These are phyloP conservation scores for Nakaseomyces bracarensis DNA, from an alignment of 1,139 yeast species.

Conservation along the genomic window DNA sequence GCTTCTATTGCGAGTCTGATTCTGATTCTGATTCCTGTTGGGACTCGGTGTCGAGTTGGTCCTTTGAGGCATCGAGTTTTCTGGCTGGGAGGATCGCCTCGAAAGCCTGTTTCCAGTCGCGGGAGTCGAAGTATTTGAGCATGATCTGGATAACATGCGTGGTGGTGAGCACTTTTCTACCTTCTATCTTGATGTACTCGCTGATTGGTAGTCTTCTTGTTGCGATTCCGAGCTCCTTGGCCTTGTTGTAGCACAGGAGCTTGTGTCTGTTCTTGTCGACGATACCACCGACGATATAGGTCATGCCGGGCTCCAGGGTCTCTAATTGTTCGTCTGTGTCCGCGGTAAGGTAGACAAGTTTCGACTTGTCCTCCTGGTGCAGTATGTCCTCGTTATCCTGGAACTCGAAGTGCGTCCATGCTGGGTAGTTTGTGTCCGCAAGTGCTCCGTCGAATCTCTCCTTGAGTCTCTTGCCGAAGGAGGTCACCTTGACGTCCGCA, in stretches of 20 bases:
- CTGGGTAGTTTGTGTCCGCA: conserved; percentile 43
- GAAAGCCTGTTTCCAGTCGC: conserved; percentile 82
- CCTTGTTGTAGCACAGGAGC: conserved; percentile 71
- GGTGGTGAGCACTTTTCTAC: conserved; percentile 84
- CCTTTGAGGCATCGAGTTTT: conserved; percentile 37
- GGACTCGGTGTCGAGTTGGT: background rate
- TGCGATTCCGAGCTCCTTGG: conserved; percentile 57
- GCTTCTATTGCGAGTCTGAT: too few species aligned
- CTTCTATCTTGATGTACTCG: conserved; percentile 71
- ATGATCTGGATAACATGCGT: conserved; percentile 87
- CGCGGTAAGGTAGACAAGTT: conserved; percentile 69
- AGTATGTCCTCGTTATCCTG: conserved; percentile 37
- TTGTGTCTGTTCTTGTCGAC: conserved; percentile 94
- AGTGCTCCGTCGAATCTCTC: conserved; percentile 60
- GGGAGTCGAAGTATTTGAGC: conserved; percentile 68
- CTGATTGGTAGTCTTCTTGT: conserved; percentile 85
- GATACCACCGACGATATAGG: conserved; percentile 89
- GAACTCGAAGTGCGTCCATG: conserved; percentile 62
- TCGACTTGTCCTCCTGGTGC: conserved; percentile 18
- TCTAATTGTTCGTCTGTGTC: conserved; percentile 69
- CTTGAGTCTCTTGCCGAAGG: conserved; percentile 59
- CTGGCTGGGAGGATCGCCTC: conserved; percentile 77
- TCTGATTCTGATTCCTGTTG: conserved; percentile 16
- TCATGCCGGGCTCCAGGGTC: conserved; percentile 53
- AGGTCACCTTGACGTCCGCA: conserved; percentile 54